Base-by-base conservation (phyloP, 1,284 basidiomycete genomes). In the Phellopilus nigrolimitatus region DNA sequence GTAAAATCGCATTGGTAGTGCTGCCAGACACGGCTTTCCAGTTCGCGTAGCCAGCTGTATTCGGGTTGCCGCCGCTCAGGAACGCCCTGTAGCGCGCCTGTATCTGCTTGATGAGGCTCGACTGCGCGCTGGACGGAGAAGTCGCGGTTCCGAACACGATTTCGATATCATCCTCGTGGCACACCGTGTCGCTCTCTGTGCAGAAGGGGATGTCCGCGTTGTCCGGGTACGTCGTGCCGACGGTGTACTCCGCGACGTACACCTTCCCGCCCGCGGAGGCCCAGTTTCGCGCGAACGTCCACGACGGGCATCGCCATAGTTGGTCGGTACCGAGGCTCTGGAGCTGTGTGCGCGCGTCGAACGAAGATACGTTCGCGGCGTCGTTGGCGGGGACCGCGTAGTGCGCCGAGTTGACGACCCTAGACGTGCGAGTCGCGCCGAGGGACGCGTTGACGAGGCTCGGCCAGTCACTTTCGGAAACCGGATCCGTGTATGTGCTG, bases 131-230 rank as follows among this genome's bases (percentile, higher is more conserved):
- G n/a, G 68, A 79, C 3, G 84, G 80, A 59, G 68, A 77, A 4
- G 72, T 63, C 17, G 73, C 78, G 0, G 84, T 87, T 41, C 85
- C 86, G 62, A 89, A 89, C 78, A 87, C 75, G 62, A 88, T 82
- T 68, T 81, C 68, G 51, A 88, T 87, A 59, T 88, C 85, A 60
- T 87, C 84, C 62, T 85, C 75, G 62, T 88, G 85, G 64, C 85
- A 88, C 28, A 87, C 80, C 17, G 66, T 62, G 15, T 79, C 82
- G 25, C 67, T 38, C 53, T 73, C 61, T 6, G 70, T 72, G 67
- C 86, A 88, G 60, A 73, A 79, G 0, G 74, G 57, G 28, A 79
- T 68, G 0, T 56, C 69, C 3, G 68, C 69, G 64, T 90, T 91
- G 43, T 71, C 73, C 1, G 82, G 79, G 64, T 91, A 90, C 8